Conservation (phyloP, 2,329 filamentous ascomycete species). For the Clonostachys rosea region DNA sequence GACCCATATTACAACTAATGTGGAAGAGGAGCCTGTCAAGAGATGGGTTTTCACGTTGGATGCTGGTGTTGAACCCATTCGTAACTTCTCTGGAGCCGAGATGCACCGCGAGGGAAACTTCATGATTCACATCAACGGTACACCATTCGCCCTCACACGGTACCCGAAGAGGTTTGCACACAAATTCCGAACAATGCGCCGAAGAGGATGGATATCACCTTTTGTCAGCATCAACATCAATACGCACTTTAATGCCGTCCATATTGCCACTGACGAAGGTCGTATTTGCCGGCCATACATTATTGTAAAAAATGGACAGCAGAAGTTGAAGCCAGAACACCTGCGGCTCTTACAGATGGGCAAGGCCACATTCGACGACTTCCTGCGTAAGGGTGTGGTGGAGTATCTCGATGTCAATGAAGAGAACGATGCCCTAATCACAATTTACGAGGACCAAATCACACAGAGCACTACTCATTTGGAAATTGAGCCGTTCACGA, state of each 20-base stretch:
- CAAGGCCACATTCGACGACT: slow-evolving; percentile 88
- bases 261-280: slow-evolving; percentile 95
- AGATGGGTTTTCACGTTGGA: slow-evolving; percentile 84
- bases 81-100: slow-evolving; percentile 69
- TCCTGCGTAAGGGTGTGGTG: slow-evolving; percentile 81
- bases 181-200: slow-evolving; percentile 79
- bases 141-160: slow-evolving; percentile 81
- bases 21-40: slow-evolving; percentile 86
- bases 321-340: slow-evolving; percentile 75
- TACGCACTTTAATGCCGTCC: slow-evolving; percentile 83
- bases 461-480: slow-evolving; percentile 83
- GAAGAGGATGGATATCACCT: slow-evolving; percentile 88
- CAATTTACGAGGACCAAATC: slow-evolving; percentile 83
- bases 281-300: slow-evolving; percentile 95
- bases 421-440: slow-evolving; percentile 93
- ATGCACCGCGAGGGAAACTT: slow-evolving; percentile 82
- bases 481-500: slow-evolving; percentile 97
- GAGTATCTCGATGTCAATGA: slow-evolving; percentile 98
- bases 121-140: slow-evolving; percentile 93
- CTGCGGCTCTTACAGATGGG: slow-evolving; percentile 78
- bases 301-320: slow-evolving; percentile 82
- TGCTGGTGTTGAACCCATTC: slow-evolving; percentile 74
- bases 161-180: slow-evolving; percentile 83
- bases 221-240: slow-evolving; percentile 98
- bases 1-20: slow-evolving; percentile 98